These are phyloP conservation scores for Fusarium verrucosum DNA, from an alignment of 2,329 filamentous ascomycete species.

Conservation along the genomic window DNA sequence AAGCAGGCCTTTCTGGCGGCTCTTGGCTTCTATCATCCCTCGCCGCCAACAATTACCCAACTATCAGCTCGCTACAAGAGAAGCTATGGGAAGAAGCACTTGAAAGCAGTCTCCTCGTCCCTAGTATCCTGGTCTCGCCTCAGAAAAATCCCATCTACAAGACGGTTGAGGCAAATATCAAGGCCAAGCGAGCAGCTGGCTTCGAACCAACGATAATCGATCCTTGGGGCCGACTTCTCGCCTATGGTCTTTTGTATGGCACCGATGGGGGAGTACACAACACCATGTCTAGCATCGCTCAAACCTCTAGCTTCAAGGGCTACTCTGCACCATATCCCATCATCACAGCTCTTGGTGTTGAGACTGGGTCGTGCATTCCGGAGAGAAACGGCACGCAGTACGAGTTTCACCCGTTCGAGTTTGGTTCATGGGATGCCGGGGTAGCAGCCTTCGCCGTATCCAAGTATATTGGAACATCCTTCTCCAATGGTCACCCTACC, in stretches of 20 bases:
- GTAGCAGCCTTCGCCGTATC: not conserved
- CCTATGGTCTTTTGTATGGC: not conserved
- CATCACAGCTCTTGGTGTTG: conserved; percentile 8
- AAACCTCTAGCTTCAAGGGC: not conserved
- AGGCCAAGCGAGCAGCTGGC: conserved; percentile 2
- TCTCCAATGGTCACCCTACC: not conserved
- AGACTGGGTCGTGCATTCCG: conserved; percentile 1
- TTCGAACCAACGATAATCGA: conserved; percentile 12
- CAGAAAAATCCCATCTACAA: not conserved
- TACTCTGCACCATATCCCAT: not conserved
- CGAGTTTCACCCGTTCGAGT: conserved; percentile 7
- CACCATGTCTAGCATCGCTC: conserved; percentile 3
- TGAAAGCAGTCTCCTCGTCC: conserved; percentile 5
- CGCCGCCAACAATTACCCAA: not conserved
- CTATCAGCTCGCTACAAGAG: not conserved
- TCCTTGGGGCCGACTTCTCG: conserved; percentile 5
- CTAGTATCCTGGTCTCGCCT: not conserved
- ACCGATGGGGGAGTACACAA: not conserved
- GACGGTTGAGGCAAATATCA: not conserved
- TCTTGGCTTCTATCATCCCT: conserved; percentile 7
- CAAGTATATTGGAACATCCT: not conserved
- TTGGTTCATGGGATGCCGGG: conserved; percentile 8
- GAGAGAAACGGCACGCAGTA: conserved; percentile 3
- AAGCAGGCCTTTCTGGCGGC: conserved; percentile 1
- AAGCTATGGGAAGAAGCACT: conserved; percentile 2